These are phyloP conservation scores for Ophiostoma sp. DNA, from an alignment of 2,329 filamentous ascomycete species.

Conservation along the genomic window DNA sequence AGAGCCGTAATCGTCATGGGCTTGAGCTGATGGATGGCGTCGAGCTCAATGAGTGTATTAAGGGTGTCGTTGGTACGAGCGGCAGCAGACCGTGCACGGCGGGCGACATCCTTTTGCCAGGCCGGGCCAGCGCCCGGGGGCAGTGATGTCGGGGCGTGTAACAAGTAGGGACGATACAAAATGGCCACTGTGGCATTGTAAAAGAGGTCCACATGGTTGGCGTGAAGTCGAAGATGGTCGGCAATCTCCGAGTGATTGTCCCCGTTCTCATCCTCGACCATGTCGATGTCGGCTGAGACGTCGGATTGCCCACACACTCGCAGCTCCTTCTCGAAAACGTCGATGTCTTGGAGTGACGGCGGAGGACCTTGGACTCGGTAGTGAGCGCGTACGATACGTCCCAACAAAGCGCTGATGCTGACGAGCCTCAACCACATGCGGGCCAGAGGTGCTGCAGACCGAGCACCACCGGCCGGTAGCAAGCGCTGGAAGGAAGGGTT, in stretches of 20 bases:
- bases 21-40: slow-evolving; percentile 15
- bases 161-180: neutral
- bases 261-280: neutral
- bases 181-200: slow-evolving; percentile 11
- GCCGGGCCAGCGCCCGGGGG: neutral
- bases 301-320: neutral
- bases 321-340: neutral
- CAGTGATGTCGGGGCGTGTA: neutral
- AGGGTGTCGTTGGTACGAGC: slow-evolving; percentile 16
- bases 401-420: slow-evolving; percentile 9
- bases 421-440: slow-evolving; percentile 11
- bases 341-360: neutral
- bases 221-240: neutral
- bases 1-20: slow-evolving; percentile 19
- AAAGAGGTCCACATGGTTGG: slow-evolving; percentile 10
- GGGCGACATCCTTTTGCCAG: slow-evolving; percentile 9
- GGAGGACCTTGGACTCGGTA: slow-evolving; percentile 18
- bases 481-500: neutral
- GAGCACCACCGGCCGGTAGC: neutral
- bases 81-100: neutral
- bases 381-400: slow-evolving; percentile 12
- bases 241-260: neutral
- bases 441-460: neutral
- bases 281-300: neutral
- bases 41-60: slow-evolving; percentile 10